Percentiles rank a stretch among this genome's conserved stretches.
Evolutionary conservation across 352 stramenopile species (phyloP).

Genomic region (Globisporangium megalacanthum): DNA sequence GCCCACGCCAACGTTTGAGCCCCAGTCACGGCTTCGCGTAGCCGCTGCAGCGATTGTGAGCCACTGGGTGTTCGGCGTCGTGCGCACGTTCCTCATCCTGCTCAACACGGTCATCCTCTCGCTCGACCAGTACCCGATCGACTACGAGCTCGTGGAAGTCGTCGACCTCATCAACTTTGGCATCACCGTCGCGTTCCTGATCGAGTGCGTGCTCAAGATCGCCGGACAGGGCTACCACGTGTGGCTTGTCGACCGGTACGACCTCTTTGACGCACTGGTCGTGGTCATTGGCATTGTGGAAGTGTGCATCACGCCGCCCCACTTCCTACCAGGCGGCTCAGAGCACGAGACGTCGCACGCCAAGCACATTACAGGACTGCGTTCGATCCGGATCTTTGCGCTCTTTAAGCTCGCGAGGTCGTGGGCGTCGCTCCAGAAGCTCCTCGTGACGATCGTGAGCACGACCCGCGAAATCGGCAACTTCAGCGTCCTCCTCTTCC

Average conservation of each 20-base stretch:
- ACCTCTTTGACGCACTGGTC: slow-evolving; percentile 75
- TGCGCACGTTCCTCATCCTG: slow-evolving; percentile 56
- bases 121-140: slow-evolving; percentile 72
- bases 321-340: slow-evolving; percentile 18
- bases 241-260: slow-evolving; percentile 63
- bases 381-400: slow-evolving; percentile 81
- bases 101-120: slow-evolving; percentile 83
- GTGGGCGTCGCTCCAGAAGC: slow-evolving; percentile 87
- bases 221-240: slow-evolving; percentile 42
- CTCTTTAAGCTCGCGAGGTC: slow-evolving; percentile 88
- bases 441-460: slow-evolving; percentile 85
- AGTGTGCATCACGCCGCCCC: slow-evolving; percentile 28
- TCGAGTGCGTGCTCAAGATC: slow-evolving; percentile 67
- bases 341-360: slow-evolving; percentile 11
- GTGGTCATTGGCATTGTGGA: slow-evolving; percentile 33
- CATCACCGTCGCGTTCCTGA: slow-evolving; percentile 42
- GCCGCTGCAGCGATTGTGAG: slow-evolving; percentile 24
- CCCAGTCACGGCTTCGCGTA: slow-evolving; percentile 10
- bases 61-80: slow-evolving; percentile 48
- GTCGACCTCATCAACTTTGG: slow-evolving; percentile 59
- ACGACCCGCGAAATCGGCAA: slow-evolving; percentile 88
- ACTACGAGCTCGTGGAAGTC: slow-evolving; percentile 24
- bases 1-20: neutral
- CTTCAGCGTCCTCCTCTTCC: slow-evolving; percentile 88
- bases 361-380: slow-evolving; percentile 58